Evolutionary conservation across 768 basidiomycete genomes (phyloP).

Genomic region (Scleroderma bovista): DNA sequence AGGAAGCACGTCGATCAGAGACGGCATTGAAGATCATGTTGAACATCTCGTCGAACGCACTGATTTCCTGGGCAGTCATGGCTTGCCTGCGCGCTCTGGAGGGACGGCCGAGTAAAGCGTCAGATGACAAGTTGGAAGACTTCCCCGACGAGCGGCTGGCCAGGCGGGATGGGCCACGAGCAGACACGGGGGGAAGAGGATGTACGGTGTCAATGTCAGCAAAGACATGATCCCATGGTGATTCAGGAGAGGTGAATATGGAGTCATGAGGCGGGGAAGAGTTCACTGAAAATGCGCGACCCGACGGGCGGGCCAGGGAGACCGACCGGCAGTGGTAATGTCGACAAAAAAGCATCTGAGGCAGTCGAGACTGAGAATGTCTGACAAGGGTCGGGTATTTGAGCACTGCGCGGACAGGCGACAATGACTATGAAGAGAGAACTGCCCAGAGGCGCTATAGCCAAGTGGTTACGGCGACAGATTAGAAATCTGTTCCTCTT

Average conservation of each 20-base stretch:
- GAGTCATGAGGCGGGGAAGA: conserved; percentile 15
- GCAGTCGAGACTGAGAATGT: neutral
- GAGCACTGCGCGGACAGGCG: neutral
- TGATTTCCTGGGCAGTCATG: conserved; percentile 65
- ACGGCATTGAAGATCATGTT: conserved; percentile 60
- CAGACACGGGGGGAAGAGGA: conserved; percentile 17
- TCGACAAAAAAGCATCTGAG: conserved; percentile 18
- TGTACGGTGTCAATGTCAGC: conserved; percentile 34
- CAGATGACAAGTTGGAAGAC: neutral
- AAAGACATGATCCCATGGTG: conserved; percentile 54
- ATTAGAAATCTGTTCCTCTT: conserved; percentile 39
- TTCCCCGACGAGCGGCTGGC: conserved; percentile 4
- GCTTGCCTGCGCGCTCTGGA: conserved; percentile 39
- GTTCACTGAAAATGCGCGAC: neutral
- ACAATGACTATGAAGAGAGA: no score
- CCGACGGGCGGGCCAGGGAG: conserved; percentile 1
- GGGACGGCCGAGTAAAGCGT: conserved; percentile 9
- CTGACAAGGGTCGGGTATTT: no score
- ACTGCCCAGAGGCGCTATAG: conserved; percentile 46
- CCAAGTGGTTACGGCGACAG: conserved; percentile 66
- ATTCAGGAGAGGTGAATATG: conserved; percentile 30
- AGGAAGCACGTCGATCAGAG: conserved; percentile 26
- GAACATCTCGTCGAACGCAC: conserved; percentile 69
- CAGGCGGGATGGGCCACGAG: conserved; percentile 12
- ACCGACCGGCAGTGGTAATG: conserved; percentile 3